Evolutionary conservation across 2,329 filamentous ascomycete species (phyloP).

Genomic region (Fusarium mangiferae): DNA sequence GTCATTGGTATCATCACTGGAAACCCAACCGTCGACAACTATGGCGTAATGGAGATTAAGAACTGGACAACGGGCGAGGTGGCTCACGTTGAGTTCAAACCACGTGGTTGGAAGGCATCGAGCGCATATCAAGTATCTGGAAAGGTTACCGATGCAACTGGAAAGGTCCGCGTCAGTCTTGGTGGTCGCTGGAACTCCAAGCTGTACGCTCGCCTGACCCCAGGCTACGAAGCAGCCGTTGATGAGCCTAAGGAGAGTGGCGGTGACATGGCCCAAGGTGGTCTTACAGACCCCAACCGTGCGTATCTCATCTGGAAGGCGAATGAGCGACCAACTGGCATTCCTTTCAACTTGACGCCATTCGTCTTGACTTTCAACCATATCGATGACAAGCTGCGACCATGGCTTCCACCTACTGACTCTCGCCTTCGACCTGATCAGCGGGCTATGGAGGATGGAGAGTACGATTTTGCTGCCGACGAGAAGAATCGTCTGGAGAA

Average conservation of each 20-base stretch:
- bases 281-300: constrained; percentile 72
- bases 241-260: constrained; percentile 61
- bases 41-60: constrained; percentile 95
- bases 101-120: constrained; percentile 93
- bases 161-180: constrained; percentile 87
- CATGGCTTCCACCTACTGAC: constrained; percentile 89
- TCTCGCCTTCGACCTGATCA: constrained; percentile 94
- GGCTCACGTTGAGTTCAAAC: constrained; percentile 92
- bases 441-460: constrained; percentile 97
- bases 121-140: constrained; percentile 90
- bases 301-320: constrained; percentile 95
- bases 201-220: constrained; percentile 91
- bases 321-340: constrained; percentile 80
- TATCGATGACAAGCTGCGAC: constrained; percentile 81
- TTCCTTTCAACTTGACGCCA: constrained; percentile 97
- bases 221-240: constrained; percentile 83
- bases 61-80: constrained; percentile 96
- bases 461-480: constrained; percentile 90
- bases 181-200: constrained; percentile 98
- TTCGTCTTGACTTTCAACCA: constrained; percentile 96
- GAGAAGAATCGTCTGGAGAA: constrained; percentile 97
- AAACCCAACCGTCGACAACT: constrained; percentile 96
- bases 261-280: constrained; percentile 57
- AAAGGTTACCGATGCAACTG: constrained; percentile 81
- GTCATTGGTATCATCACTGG: constrained; percentile 99